These are phyloP conservation scores for Elsinoe arachidis DNA, from an alignment of 2,329 filamentous ascomycete species.

Conservation along the genomic window DNA sequence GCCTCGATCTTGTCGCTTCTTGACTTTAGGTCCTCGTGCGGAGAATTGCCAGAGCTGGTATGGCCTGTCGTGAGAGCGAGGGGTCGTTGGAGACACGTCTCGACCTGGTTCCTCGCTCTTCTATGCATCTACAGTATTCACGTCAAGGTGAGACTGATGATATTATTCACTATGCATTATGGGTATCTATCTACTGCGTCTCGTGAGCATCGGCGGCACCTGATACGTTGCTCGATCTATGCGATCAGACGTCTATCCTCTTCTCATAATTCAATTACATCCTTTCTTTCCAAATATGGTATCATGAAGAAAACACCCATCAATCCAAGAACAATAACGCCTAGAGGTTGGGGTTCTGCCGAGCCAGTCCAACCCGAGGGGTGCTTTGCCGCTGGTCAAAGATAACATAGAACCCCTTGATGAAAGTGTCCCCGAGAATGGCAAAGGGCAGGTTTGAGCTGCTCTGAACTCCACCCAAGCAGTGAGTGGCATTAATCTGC, in stretches of 20 bases:
- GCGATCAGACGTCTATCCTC: neutral
- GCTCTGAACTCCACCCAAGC: conserved; percentile 24
- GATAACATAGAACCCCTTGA: conserved; percentile 48
- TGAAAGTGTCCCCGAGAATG: conserved; percentile 51
- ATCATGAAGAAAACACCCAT: conserved; percentile 4
- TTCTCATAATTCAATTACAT: conserved; percentile 3
- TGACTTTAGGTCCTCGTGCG: neutral
- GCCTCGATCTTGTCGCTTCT: neutral
- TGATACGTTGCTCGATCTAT: neutral
- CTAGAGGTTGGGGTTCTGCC: neutral
- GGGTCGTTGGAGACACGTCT: no score
- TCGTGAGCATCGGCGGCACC: no score
- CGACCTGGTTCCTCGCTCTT: no score
- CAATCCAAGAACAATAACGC: neutral
- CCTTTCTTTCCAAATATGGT: neutral
- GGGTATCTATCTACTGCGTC: neutral
- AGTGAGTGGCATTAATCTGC: neutral
- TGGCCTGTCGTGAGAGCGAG: no score
- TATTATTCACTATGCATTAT: neutral
- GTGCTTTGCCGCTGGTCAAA: conserved; percentile 32
- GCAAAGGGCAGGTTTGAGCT: conserved; percentile 43
- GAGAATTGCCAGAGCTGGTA: neutral
- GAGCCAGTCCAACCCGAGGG: neutral
- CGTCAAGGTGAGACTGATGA: neutral
- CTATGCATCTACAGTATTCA: no score